A percentile compares a stretch with the other conserved stretches of the same genome.
Evolutionary conservation across 2,329 filamentous ascomycete species (phyloP).

Genomic region (Neofusicoccum umdonicola): DNA sequence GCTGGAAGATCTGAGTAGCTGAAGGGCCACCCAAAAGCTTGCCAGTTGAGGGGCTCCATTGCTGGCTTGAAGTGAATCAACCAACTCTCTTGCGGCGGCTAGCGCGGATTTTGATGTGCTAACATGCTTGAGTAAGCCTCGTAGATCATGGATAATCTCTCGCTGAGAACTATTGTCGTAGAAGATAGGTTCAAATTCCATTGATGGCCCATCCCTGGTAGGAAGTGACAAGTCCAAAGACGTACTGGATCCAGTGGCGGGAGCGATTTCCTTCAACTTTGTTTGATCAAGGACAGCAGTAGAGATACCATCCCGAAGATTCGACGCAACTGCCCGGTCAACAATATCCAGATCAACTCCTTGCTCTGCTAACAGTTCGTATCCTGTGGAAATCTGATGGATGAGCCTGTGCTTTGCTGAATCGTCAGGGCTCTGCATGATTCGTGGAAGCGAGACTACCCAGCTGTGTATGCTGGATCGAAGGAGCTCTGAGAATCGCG

Average conservation of each 20-base stretch:
- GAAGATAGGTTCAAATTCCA: conserved; percentile 60
- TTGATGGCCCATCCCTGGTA: conserved; percentile 18
- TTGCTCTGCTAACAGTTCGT: conserved; percentile 63
- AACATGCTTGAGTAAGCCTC: conserved; percentile 58
- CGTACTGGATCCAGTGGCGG: neutral
- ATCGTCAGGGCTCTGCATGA: conserved; percentile 84
- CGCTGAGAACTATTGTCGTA: conserved; percentile 61
- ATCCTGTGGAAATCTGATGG: conserved; percentile 71
- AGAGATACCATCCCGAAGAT: conserved; percentile 71
- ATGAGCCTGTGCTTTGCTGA: conserved; percentile 70
- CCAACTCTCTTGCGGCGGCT: conserved; percentile 62
- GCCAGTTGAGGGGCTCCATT: conserved; percentile 62
- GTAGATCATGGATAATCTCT: conserved; percentile 60
- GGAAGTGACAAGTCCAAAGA: conserved; percentile 1
- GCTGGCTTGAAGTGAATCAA: conserved; percentile 61
- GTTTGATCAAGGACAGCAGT: conserved; percentile 41
- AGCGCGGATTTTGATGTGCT: conserved; percentile 41
- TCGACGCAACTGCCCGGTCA: conserved; percentile 63
- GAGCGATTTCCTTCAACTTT: conserved; percentile 4
- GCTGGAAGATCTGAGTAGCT: conserved; percentile 62
- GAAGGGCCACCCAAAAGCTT: conserved; percentile 76
- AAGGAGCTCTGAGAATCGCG: conserved; percentile 61
- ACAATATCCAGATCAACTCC: conserved; percentile 65
- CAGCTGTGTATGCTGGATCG: conserved; percentile 75
- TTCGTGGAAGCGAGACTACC: conserved; percentile 73